Evolutionary conservation across 2,329 filamentous ascomycete species (phyloP).

Genomic region (Pseudophaeomoniella oleicola): DNA sequence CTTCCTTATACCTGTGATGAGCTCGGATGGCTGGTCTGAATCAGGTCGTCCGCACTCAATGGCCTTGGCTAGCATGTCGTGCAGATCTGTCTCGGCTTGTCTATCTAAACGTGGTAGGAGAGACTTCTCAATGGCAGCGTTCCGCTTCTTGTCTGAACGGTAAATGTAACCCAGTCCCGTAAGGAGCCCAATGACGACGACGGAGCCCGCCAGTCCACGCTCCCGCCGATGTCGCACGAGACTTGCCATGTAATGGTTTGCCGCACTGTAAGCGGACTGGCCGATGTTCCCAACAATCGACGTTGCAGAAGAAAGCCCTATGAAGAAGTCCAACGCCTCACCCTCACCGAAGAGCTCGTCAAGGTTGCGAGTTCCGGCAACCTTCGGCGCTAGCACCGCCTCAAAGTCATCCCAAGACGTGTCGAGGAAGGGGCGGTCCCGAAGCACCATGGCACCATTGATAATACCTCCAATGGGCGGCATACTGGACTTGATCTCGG

Average conservation of each 20-base stretch:
- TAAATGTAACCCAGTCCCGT: slow-evolving; percentile 9
- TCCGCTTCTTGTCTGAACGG: not conserved
- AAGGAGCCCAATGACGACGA: slow-evolving; percentile 12
- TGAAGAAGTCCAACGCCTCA: slow-evolving; percentile 27
- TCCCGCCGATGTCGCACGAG: slow-evolving; percentile 5
- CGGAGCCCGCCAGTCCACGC: slow-evolving; percentile 8
- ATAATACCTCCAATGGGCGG: slow-evolving; percentile 23
- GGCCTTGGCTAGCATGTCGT: slow-evolving; percentile 38
- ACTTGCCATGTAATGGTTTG: slow-evolving; percentile 20
- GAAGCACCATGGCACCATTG: slow-evolving; percentile 23
- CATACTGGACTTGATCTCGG: slow-evolving; percentile 15
- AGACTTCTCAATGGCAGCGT: slow-evolving; percentile 1
- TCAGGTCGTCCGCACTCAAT: slow-evolving; percentile 27
- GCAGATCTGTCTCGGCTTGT: slow-evolving; percentile 36
- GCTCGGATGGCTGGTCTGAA: slow-evolving; percentile 15
- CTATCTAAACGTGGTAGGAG: slow-evolving; percentile 22
- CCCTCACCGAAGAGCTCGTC: slow-evolving; percentile 10
- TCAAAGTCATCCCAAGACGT: slow-evolving; percentile 17
- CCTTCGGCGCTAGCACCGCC: slow-evolving; percentile 20
- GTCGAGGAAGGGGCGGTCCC: slow-evolving; percentile 18
- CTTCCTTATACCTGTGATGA: slow-evolving; percentile 6
- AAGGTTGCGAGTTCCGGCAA: slow-evolving; percentile 17
- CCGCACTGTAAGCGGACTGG: slow-evolving; percentile 24
- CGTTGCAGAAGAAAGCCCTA: slow-evolving; percentile 25
- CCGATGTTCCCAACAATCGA: slow-evolving; percentile 18